Base-by-base conservation (phyloP, 1,139 yeast species). In the Saccharomycopsis hybrid region DNA sequence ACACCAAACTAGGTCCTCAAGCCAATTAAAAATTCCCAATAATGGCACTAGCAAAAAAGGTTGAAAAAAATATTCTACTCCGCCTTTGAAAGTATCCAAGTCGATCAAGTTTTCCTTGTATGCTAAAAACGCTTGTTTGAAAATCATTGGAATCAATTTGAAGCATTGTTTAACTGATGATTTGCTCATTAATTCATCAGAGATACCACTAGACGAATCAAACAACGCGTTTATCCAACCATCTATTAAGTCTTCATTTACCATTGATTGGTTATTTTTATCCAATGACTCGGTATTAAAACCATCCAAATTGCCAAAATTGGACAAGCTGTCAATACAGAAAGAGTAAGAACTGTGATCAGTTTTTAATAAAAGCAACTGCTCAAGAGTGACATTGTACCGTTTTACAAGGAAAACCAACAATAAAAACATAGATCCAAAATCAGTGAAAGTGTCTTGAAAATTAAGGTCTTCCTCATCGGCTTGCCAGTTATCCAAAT, bases 141-240 rank as follows among this genome's bases (percentile, higher is more conserved):
- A 80, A 11, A 90, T 77, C 3, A 78, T 71, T 0, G 96, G 95
- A 13, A 88, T 76, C 43, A 90, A 64, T 41, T 74, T 73, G 54
- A 85, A 78, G 47, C 86, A 76, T 53, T 86, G 92, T 58, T 81
- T 78, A 28, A 85, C 76, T 24, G 81, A 72, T 2, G 87, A 78
- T 3, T 80, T 70, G 57, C 81, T 77, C 60, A 89, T 79, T 51
- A 89, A 68, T 36, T 85, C 90, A 63, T 90, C 97, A 0, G 95
- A 81, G 41, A 90, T 77, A 2, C 96, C 96, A 49, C 89, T 94
- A 42, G 87, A 78, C 2, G 54, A 51, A 54, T 87, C 90, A 65
- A 86, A 89, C 44, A 90, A 65, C 1, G 94, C 92, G 41, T 76
- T 71, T 42, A 86, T 76, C 97, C 97, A 90, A 41, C 80, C 85